Evolutionary conservation across 352 stramenopile genomes (phyloP).

Genomic region (Peronospora belbahrii): DNA sequence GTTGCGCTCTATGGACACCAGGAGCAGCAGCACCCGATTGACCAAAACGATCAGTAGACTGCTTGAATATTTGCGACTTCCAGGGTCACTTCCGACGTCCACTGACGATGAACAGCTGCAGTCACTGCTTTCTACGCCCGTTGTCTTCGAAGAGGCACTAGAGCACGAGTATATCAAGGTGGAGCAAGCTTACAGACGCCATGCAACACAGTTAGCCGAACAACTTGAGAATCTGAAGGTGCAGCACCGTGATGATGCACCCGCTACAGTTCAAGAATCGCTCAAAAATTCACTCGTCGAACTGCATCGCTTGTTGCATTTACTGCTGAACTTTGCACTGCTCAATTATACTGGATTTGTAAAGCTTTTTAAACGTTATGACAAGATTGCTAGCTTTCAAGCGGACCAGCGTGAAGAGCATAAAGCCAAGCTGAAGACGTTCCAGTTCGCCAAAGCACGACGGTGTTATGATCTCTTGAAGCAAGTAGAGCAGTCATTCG

Average conservation of each 20-base stretch:
- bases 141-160: constrained; percentile 81
- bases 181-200: constrained; percentile 87
- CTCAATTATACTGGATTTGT: constrained; percentile 98
- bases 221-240: constrained; percentile 81
- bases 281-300: constrained; percentile 91
- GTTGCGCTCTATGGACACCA: constrained; percentile 24
- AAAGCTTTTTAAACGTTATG: constrained; percentile 97
- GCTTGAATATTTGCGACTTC: constrained; percentile 23
- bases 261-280: constrained; percentile 71
- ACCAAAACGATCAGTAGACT: constrained; percentile 13
- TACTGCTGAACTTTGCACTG: constrained; percentile 95
- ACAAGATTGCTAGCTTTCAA: constrained; percentile 46
- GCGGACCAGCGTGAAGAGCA: constrained; percentile 32
- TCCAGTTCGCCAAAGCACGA: constrained; percentile 50
- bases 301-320: constrained; percentile 88
- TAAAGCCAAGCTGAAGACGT: constrained; percentile 41
- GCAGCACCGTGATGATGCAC: constrained; percentile 49
- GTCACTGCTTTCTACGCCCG: constrained; percentile 18
- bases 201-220: constrained; percentile 71
- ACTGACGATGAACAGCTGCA: constrained; percentile 27
- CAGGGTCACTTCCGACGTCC: constrained; percentile 8
- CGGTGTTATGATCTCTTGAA: constrained; percentile 42
- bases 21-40: constrained; percentile 16
- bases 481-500: constrained; percentile 61
- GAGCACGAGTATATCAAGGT: constrained; percentile 84